phyloP scores from a whole-genome alignment of 352 stramenopile genomes.

The Elongisporangium senticosum region DNA sequence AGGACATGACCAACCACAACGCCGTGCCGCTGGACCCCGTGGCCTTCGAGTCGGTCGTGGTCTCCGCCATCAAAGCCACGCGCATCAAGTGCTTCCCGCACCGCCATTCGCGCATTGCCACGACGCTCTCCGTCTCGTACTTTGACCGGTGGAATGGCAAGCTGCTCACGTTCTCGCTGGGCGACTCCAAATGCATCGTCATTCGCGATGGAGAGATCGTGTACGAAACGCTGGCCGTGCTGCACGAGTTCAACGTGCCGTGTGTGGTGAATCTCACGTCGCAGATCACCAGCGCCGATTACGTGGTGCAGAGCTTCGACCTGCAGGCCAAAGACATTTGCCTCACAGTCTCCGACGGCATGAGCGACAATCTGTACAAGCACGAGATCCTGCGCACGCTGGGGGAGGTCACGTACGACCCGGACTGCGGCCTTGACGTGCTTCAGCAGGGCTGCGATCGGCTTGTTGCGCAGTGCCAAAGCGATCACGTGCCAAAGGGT shows the following conservation, averaged over 20 bases:
- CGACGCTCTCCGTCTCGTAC: conserved; percentile 64
- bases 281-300: conserved; percentile 43
- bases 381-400: conserved; percentile 45
- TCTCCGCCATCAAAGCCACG: conserved; percentile 49
- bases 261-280: conserved; percentile 63
- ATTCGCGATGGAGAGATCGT: conserved; percentile 42
- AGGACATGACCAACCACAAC: conserved; percentile 56
- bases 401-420: conserved; percentile 14
- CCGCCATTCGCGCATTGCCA: conserved; percentile 53
- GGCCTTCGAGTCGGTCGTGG: conserved; percentile 42
- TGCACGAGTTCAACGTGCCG: conserved; percentile 79
- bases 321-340: conserved; percentile 49
- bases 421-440: conserved; percentile 1
- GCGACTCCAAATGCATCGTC: conserved; percentile 72
- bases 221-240: conserved; percentile 59
- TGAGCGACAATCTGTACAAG: conserved; percentile 81
- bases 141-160: conserved; percentile 62
- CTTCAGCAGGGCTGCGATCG: conserved; percentile 48
- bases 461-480: conserved; percentile 18
- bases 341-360: conserved; percentile 71
- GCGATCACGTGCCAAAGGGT: neutral
- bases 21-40: conserved; percentile 25
- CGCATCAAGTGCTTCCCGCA: conserved; percentile 53
- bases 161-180: conserved; percentile 67
- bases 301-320: conserved; percentile 62